Conservation (phyloP, 2,329 filamentous ascomycete genomes). For the Lasiodiplodia theobromae region DNA sequence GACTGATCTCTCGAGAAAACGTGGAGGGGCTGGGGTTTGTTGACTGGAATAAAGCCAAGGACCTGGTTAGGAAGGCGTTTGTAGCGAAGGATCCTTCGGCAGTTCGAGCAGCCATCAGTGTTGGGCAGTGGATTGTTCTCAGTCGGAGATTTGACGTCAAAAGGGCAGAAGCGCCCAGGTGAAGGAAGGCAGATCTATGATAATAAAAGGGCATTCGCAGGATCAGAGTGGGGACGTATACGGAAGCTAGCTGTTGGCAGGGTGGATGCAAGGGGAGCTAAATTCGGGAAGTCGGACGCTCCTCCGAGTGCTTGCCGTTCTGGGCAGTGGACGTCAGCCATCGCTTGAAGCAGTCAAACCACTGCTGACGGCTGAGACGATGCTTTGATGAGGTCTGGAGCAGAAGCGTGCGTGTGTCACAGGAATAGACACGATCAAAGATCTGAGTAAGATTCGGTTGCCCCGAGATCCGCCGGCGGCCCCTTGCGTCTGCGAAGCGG, state of each 20-base stretch:
- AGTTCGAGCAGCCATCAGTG: slow-evolving; percentile 49
- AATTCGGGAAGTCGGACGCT: slow-evolving; percentile 4
- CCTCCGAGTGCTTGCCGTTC: background rate
- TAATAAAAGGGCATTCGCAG: slow-evolving; percentile 9
- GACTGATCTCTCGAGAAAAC: slow-evolving; percentile 40
- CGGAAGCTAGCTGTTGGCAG: background rate
- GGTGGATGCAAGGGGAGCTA: slow-evolving; percentile 10
- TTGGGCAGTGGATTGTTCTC: slow-evolving; percentile 56
- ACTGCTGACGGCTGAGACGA: slow-evolving; percentile 24
- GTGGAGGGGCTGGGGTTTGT: slow-evolving; percentile 42
- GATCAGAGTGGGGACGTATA: background rate
- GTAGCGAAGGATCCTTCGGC: slow-evolving; percentile 39
- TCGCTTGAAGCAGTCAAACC: background rate
- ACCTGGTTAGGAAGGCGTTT: slow-evolving; percentile 32
- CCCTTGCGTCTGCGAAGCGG: slow-evolving; percentile 21
- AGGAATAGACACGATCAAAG: slow-evolving; percentile 24
- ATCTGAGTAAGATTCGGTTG: slow-evolving; percentile 26
- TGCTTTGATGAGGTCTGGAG: background rate
- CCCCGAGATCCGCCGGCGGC: slow-evolving; percentile 16
- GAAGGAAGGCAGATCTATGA: slow-evolving; percentile 14
- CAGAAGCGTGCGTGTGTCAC: slow-evolving; percentile 10
- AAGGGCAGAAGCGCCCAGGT: slow-evolving; percentile 29
- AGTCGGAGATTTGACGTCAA: slow-evolving; percentile 52
- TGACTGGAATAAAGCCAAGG: slow-evolving; percentile 40
- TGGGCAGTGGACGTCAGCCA: slow-evolving; percentile 8